Base-by-base conservation (phyloP, 495 filamentous ascomycete species). In the Penicillium silybi region DNA sequence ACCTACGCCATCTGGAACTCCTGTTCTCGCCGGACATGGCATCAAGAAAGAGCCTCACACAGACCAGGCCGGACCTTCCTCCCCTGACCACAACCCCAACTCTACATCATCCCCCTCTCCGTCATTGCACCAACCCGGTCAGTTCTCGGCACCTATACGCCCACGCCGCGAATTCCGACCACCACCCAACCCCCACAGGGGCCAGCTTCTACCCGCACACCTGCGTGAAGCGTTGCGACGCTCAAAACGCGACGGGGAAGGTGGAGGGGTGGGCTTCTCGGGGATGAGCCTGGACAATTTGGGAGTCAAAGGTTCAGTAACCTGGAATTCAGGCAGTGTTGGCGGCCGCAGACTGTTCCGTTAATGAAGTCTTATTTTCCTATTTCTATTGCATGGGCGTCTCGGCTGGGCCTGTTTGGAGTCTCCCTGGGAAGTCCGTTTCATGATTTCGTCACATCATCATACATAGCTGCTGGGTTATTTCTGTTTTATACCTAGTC, bases 191-290 rank as follows among this genome's bases (percentile, higher is more conserved):
- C 75, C 72, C 0, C 72, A 82, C 56, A 79, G 83, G 15, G 89
- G 86, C 0, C 89, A 90, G 13, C 65, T 96, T 39, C 78, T 88
- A 22, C 90, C 91, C 0, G 84, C 90, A 48, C 90, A 96, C 73
- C 69, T 96, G 32, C 77, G 89, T 19, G 88, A 96, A 65, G 89
- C 89, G 10, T 69, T 87, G 22, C 76, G 89, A 47, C 79, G 91
- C 47, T 85, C 86, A 57, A 87, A 85, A 65, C 79, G 80, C 41
- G 76, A 85, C 59, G 69, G 75, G 13, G 75, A 82, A 44, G 77
- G 82, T 4, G 89, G 88, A 20, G 84, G 83, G 13, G 87, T 86
- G 6, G 85, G 87, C 4, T 81, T 90, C 41, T 85, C 84, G 1
- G 86, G 88, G 48, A 64, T 91, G 57, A 83, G 84, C 69, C 65